Conservation (phyloP, 495 filamentous ascomycete genomes). For the Sordaria brevicollis region DNA sequence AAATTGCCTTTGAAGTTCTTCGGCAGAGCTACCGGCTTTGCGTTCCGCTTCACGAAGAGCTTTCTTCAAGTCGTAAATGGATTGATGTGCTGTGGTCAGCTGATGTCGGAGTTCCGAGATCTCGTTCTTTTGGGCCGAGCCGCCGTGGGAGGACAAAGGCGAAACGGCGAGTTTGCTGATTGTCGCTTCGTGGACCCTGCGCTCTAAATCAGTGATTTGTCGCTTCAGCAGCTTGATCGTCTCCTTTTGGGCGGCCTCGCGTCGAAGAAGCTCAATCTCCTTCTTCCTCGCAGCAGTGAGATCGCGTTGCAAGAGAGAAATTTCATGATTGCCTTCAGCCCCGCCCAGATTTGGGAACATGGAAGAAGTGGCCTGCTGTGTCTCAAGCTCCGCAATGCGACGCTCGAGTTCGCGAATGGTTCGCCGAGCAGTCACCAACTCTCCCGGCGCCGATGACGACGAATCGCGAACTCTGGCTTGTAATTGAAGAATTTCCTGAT, state of each 20-base stretch:
- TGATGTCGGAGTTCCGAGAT: constrained; percentile 52
- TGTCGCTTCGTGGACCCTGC: constrained; percentile 33
- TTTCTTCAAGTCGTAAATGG: constrained; percentile 46
- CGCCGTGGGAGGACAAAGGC: constrained; percentile 20
- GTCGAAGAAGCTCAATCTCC: constrained; percentile 51
- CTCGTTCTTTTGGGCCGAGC: constrained; percentile 51
- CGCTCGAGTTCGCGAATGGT: constrained; percentile 50
- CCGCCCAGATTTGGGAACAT: constrained; percentile 44
- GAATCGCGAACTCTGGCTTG: constrained; percentile 36
- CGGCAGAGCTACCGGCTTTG: constrained; percentile 73
- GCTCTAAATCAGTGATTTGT: constrained; percentile 39
- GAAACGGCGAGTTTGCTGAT: constrained; percentile 23
- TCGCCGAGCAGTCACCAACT: constrained; percentile 30
- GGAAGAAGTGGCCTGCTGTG: constrained; percentile 31
- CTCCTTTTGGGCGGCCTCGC: constrained; percentile 53
- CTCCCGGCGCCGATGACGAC: constrained; percentile 34
- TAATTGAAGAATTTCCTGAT: constrained; percentile 46
- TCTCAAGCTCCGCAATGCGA: constrained; percentile 48
- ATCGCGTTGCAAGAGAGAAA: constrained; percentile 48
- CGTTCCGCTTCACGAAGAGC: constrained; percentile 45
- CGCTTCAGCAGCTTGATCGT: constrained; percentile 35
- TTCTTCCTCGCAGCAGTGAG: constrained; percentile 53
- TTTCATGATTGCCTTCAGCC: constrained; percentile 42
- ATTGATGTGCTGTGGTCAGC: constrained; percentile 50
- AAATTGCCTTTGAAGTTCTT: constrained; percentile 67